Conservation (phyloP, 108 stramenopile species). For the Schizochytrium sp. region DNA sequence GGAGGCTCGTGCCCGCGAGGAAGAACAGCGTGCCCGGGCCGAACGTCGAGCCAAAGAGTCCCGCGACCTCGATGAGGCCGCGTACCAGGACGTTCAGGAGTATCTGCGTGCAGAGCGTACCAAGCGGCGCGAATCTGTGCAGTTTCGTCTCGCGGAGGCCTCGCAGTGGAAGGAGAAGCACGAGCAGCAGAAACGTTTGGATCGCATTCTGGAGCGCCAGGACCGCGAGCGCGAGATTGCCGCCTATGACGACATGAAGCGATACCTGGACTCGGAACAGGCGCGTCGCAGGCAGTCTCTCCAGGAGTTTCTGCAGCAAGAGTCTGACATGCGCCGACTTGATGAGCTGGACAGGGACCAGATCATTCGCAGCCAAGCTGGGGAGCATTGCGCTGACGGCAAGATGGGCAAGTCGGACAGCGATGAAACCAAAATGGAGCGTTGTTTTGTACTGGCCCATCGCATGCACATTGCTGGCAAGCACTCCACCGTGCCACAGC, state of each 20-base stretch:
- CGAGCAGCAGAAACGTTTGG: background rate
- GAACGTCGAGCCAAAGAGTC: background rate
- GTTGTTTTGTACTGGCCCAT: background rate
- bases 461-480: background rate
- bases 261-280: background rate
- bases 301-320: background rate
- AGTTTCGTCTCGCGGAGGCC: background rate
- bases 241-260: background rate
- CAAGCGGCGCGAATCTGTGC: background rate
- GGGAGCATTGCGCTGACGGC: too few species aligned
- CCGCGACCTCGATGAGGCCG: background rate
- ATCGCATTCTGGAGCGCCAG: background rate
- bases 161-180: background rate
- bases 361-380: too few species aligned
- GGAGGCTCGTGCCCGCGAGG: background rate
- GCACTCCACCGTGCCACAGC: background rate
- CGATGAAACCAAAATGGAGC: background rate
- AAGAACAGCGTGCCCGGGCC: background rate
- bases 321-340: background rate
- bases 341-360: background rate
- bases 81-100: background rate
- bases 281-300: background rate
- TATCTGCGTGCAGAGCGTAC: background rate
- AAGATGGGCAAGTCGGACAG: background rate
- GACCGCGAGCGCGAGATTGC: background rate